phyloP scores from a whole-genome alignment of 371 early-diverging fungal genomes.

The Parasitella parasitica region DNA sequence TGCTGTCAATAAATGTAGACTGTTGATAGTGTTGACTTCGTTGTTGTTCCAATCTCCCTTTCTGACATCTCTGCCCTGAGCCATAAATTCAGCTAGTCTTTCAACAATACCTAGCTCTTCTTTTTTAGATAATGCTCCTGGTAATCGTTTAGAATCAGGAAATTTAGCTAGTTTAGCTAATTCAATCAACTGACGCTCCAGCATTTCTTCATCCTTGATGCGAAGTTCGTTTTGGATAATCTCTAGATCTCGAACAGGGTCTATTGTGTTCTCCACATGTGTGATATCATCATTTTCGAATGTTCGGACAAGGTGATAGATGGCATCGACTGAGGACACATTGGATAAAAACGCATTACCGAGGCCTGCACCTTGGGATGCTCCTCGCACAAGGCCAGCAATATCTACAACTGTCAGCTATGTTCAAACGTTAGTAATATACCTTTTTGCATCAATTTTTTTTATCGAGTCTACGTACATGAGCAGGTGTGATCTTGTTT shows the following conservation, averaged over 20 bases:
- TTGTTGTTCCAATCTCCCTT: constrained; percentile 41
- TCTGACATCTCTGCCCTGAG: constrained; percentile 42
- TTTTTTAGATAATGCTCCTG: constrained; percentile 69
- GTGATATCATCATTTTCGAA: constrained; percentile 86
- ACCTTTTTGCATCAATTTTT: background rate
- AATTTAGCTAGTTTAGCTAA: constrained; percentile 47
- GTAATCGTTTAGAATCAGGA: constrained; percentile 54
- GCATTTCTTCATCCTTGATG: constrained; percentile 82
- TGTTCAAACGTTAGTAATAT: background rate
- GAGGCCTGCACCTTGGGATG: constrained; percentile 76
- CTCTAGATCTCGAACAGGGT: constrained; percentile 88
- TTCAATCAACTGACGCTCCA: constrained; percentile 55
- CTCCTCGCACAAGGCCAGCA: constrained; percentile 94
- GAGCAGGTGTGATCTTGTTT: constrained; percentile 59
- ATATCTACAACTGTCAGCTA: constrained; percentile 88
- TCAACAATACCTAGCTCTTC: constrained; percentile 70
- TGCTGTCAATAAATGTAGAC: constrained; percentile 83
- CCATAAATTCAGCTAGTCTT: constrained; percentile 45
- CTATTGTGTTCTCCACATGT: constrained; percentile 89
- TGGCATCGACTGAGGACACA: constrained; percentile 90
- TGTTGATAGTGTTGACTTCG: constrained; percentile 75
- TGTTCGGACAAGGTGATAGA: constrained; percentile 86
- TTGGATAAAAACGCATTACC: constrained; percentile 94
- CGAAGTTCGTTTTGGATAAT: constrained; percentile 91
- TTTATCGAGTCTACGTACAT: no score